Evolutionary conservation across 2,329 filamentous ascomycete genomes (phyloP).

Genomic region (Hypoxylon sp.): DNA sequence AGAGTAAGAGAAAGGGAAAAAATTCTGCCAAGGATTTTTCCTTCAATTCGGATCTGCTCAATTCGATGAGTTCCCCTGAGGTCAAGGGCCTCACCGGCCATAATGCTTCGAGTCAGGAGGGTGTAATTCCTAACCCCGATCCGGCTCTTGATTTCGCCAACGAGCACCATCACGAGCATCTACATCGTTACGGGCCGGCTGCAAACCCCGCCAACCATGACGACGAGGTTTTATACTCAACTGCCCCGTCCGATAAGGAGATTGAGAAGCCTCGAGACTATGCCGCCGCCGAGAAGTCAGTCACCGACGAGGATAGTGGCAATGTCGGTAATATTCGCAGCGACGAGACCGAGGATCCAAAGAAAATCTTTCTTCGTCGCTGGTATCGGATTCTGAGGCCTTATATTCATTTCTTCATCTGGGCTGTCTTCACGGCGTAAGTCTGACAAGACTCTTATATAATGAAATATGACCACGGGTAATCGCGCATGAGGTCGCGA

Average conservation of each 20-base stretch:
- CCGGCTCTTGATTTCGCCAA: slow-evolving; percentile 53
- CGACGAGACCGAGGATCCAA: slow-evolving; percentile 25
- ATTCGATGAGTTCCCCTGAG: slow-evolving; percentile 40
- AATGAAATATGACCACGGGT: slow-evolving; percentile 5
- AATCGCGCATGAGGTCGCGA: slow-evolving; percentile 19
- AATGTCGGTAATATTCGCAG: slow-evolving; percentile 44
- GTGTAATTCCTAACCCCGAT: slow-evolving; percentile 43
- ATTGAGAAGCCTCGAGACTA: slow-evolving; percentile 54
- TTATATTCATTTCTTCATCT: slow-evolving; percentile 59
- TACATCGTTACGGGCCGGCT: slow-evolving; percentile 55
- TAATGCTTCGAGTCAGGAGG: slow-evolving; percentile 41
- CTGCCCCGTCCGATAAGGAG: slow-evolving; percentile 56
- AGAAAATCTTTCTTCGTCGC: slow-evolving; percentile 46
- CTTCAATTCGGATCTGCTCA: slow-evolving; percentile 31
- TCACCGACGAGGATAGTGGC: slow-evolving; percentile 51
- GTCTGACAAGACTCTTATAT: slow-evolving; percentile 38
- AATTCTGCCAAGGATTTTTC: slow-evolving; percentile 16
- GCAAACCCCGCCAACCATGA: slow-evolving; percentile 50
- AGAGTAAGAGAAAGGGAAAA: slow-evolving; percentile 8
- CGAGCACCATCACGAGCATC: slow-evolving; percentile 59
- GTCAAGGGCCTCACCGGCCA: slow-evolving; percentile 41
- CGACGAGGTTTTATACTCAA: slow-evolving; percentile 62
- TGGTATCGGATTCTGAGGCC: slow-evolving; percentile 60
- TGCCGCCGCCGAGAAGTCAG: slow-evolving; percentile 51
- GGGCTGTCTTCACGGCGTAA: slow-evolving; percentile 53